Base-by-base conservation (phyloP, 2,329 filamentous ascomycete species). In the Monilinia polystroma region DNA sequence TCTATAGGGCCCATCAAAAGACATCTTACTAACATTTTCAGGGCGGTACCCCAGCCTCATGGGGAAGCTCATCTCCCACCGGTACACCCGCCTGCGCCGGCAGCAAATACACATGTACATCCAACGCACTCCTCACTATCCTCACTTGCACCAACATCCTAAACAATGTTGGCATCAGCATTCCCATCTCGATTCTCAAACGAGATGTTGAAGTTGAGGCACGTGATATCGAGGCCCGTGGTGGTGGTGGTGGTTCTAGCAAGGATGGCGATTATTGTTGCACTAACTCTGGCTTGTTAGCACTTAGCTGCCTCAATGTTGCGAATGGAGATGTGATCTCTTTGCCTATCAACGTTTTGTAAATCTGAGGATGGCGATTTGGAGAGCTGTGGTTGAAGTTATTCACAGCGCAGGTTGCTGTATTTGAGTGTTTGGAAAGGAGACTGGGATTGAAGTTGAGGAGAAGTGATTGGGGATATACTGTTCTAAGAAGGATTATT, bases 191-290 rank as follows among this genome's bases (percentile, higher is more conserved):
- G 4, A n/a, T 47, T 18, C 26, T 59, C 14, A 14, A 16, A 35
- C 32, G 32, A 35, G 32, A 35, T 35, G 32, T 35, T 35, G 4
- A 35, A 35, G 7, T 35, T 10, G 35, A 49, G 18, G 20, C 6
- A 6, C 57, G 57, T n/a, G 57, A 8, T 35, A 4, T 35, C 11
- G 57, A 59, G 20, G 45, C 18, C 7, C 45, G 45, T 14, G 18
- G 29, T 29, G 29, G 23, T 23, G 23, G 23, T 23, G 23, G 16
- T 3, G 32, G 16, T 5, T 20, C 16, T 7, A 49, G 18, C 7
- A 29, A 59, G 0, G 43, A 59, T 18, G 57, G 57, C 20, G 57
- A 59, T 49, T 59, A 59, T 20, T 59, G 57, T 26, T 59, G 57
- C 20, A 49, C 43, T n/a, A 1, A 8, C 11, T 1, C 1, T 2